Percentiles rank a stretch among this genome's conserved stretches.
Evolutionary conservation across 2,329 filamentous ascomycete genomes (phyloP).

Genomic region (Colletotrichum limetticola): DNA sequence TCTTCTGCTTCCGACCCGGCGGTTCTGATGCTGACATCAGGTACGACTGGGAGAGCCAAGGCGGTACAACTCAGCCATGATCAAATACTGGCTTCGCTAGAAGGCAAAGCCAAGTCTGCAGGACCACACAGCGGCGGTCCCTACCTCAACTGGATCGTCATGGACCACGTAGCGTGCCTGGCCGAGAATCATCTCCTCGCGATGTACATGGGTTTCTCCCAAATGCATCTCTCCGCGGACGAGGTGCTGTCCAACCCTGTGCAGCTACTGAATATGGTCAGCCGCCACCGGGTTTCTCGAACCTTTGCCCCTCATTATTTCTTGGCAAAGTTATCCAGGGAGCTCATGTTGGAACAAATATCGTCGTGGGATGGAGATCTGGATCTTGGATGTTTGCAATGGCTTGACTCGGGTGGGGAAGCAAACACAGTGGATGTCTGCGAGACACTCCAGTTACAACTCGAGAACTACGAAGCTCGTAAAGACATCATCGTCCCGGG

Average conservation of each 20-base stretch:
- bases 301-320: not conserved
- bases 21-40: not conserved
- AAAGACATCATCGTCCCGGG: not conserved
- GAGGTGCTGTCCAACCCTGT: not conserved
- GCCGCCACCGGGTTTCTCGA: not conserved
- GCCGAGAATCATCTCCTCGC: not conserved
- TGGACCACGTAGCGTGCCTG: not conserved
- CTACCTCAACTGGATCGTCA: not conserved
- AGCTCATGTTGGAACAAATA: not conserved
- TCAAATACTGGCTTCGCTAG: not conserved
- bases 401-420: not conserved
- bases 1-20: not conserved
- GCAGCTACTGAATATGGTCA: not conserved
- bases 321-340: not conserved
- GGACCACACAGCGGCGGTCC: not conserved
- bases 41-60: not conserved
- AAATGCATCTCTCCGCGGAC: not conserved
- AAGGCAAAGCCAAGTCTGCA: not conserved
- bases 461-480: not conserved
- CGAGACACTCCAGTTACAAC: not conserved
- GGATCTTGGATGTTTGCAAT: not conserved
- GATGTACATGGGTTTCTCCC: not conserved
- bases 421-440: not conserved
- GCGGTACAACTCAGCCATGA: not conserved
- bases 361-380: not conserved